Percentiles rank a stretch among this genome's conserved stretches.
phyloP scores from a whole-genome alignment of 805 yeast species.

The Barnettozyma sucrosica region DNA sequence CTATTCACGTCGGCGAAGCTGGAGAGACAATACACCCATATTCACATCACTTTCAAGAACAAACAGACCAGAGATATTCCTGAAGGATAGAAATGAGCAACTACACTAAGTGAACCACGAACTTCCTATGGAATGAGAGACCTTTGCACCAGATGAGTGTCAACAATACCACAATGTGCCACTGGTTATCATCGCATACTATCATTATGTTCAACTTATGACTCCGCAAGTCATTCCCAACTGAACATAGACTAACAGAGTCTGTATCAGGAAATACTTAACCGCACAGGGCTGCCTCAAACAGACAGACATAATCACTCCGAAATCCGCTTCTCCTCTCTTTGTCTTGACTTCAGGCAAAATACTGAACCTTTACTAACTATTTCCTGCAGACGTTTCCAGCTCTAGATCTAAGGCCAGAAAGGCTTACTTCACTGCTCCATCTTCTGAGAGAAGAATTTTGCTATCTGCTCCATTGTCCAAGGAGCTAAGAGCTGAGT shows the following conservation, averaged over 20 bases:
- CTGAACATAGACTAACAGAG: no score
- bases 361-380: constrained; percentile 26
- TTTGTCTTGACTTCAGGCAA: no score
- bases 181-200: no score
- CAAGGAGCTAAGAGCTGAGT: constrained; percentile 96
- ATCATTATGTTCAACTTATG: no score
- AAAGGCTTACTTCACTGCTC: constrained; percentile 99
- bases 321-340: not conserved
- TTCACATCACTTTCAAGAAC: not conserved
- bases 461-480: constrained; percentile 98
- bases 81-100: no score
- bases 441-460: constrained; percentile 91
- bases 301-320: no score
- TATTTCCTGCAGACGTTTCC: constrained; percentile 73
- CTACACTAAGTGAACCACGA: no score
- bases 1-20: not conserved
- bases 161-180: no score
- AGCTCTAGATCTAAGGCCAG: constrained; percentile 99
- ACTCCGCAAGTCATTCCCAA: no score
- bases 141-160: no score
- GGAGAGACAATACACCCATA: not conserved
- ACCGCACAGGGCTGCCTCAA: not conserved
- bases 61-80: no score
- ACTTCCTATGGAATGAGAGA: no score
- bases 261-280: not conserved